A percentile compares a stretch with the other conserved stretches of the same genome.
phyloP scores from a whole-genome alignment of 2,329 filamentous ascomycete species.

The Phialophora expanda region DNA sequence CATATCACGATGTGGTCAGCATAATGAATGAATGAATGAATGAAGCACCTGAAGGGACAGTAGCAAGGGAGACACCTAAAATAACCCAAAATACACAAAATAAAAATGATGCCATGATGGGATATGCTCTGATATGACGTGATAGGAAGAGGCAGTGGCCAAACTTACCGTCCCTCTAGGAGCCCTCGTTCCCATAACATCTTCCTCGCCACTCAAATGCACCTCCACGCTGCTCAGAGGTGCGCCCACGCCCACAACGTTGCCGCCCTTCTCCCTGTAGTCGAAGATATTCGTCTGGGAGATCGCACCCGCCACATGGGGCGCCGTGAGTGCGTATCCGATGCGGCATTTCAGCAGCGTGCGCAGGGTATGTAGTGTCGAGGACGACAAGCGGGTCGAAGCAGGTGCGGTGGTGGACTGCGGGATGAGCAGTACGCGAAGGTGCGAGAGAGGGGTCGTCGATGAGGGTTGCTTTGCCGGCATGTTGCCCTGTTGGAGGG shows the following conservation, averaged over 20 bases:
- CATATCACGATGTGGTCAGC: neutral
- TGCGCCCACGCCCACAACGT: slow-evolving; percentile 69
- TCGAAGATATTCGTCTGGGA: slow-evolving; percentile 86
- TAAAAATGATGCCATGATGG: neutral
- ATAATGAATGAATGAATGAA: neutral
- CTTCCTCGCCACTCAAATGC: slow-evolving; percentile 57
- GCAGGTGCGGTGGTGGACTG: slow-evolving; percentile 69
- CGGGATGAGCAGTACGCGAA: slow-evolving; percentile 80
- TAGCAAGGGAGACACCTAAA: neutral
- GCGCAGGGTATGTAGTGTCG: slow-evolving; percentile 77
- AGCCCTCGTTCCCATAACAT: slow-evolving; percentile 44
- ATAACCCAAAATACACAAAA: neutral
- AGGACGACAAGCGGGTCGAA: slow-evolving; percentile 68
- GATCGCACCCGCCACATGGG: slow-evolving; percentile 86
- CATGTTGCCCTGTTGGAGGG: slow-evolving; percentile 60
- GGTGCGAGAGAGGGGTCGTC: slow-evolving; percentile 60
- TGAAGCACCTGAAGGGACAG: no score
- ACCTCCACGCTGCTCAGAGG: slow-evolving; percentile 82
- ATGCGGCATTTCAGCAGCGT: slow-evolving; percentile 80
- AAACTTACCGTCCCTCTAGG: slow-evolving; percentile 67
- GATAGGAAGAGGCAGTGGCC: neutral
- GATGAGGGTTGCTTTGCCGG: slow-evolving; percentile 63
- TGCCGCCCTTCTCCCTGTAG: slow-evolving; percentile 66
- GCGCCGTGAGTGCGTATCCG: slow-evolving; percentile 81
- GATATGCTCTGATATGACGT: neutral